Percentiles rank a stretch among this genome's conserved stretches.
phyloP scores from a whole-genome alignment of 495 filamentous ascomycete genomes.

The Aspergillus nanangensis region DNA sequence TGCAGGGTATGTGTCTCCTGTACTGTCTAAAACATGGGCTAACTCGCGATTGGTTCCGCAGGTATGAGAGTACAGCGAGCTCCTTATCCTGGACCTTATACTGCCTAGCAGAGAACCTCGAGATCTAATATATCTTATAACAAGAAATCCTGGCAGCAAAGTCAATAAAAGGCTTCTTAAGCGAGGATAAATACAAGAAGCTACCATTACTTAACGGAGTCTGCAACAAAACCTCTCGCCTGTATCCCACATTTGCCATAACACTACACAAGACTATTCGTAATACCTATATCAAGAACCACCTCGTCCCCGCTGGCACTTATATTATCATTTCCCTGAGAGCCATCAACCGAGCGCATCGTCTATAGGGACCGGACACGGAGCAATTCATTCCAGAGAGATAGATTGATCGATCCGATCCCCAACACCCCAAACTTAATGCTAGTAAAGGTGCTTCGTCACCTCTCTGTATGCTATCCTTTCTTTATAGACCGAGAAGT shows the following conservation, averaged over 20 bases:
- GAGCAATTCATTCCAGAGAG: conserved; percentile 38
- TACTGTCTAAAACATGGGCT: not conserved
- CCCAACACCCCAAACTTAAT: not conserved
- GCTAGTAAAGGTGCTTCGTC: not conserved
- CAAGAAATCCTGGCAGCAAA: conserved; percentile 1
- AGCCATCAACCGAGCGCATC: conserved; percentile 25
- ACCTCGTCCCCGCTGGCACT: conserved; percentile 21
- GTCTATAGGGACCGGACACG: conserved; percentile 35
- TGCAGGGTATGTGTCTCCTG: not conserved
- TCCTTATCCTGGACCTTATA: conserved; percentile 45
- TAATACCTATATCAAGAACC: conserved; percentile 28
- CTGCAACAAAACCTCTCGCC: conserved; percentile 69
- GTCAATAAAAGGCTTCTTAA: conserved; percentile 37
- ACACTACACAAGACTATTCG: conserved; percentile 62
- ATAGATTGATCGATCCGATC: conserved; percentile 22
- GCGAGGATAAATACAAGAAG: conserved; percentile 33
- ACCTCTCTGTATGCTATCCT: not conserved
- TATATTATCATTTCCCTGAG: conserved; percentile 29
- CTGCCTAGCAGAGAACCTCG: conserved; percentile 39
- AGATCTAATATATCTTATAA: conserved; percentile 38
- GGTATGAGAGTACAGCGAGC: conserved; percentile 58
- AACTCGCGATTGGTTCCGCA: not conserved
- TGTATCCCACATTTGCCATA: conserved; percentile 66
- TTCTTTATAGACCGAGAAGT: conserved; percentile 5
- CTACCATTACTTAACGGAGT: conserved; percentile 62